phyloP scores from a whole-genome alignment of 164 flowering plant genomes.

The Aristolochia fimbriata region DNA sequence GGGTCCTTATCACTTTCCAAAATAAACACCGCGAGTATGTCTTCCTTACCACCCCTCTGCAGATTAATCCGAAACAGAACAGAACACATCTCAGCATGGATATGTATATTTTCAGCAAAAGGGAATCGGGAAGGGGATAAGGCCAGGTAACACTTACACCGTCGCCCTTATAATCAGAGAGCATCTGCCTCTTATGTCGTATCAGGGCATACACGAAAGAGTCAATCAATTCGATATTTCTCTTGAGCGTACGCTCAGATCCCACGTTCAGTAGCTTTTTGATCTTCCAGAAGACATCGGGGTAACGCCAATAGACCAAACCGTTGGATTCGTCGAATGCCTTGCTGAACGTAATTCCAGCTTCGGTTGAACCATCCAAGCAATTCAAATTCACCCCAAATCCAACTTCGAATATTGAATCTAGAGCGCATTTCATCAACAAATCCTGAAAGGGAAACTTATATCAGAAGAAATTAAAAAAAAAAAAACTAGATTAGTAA shows the following conservation, averaged over 20 bases:
- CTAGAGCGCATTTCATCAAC: slow-evolving; percentile 44
- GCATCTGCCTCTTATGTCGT: slow-evolving; percentile 24
- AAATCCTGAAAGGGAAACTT: slow-evolving; percentile 32
- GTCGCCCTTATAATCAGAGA: slow-evolving; percentile 14
- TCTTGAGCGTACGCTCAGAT: slow-evolving; percentile 42
- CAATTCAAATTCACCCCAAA: slow-evolving; percentile 60
- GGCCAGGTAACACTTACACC: slow-evolving; percentile 20
- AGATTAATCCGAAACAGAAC: too few relatives aligned
- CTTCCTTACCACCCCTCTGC: slow-evolving; percentile 25
- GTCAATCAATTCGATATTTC: slow-evolving; percentile 34
- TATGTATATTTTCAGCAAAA: too few relatives aligned
- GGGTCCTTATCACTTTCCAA: slow-evolving; percentile 41
- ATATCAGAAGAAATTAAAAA: not conserved
- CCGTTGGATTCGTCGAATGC: slow-evolving; percentile 61
- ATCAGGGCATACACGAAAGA: slow-evolving; percentile 39
- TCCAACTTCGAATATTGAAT: slow-evolving; percentile 69
- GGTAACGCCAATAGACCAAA: slow-evolving; percentile 36
- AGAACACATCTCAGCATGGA: not conserved
- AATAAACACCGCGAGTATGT: slow-evolving; percentile 58
- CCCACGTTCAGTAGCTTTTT: slow-evolving; percentile 51
- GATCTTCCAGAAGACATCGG: slow-evolving; percentile 52
- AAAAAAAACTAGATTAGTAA: not conserved
- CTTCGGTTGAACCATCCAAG: slow-evolving; percentile 35
- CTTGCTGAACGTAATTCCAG: slow-evolving; percentile 27
- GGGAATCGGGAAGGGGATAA: not conserved